Evolutionary conservation across 2,329 filamentous ascomycete species (phyloP).

Genomic region (Acarospora socialis): DNA sequence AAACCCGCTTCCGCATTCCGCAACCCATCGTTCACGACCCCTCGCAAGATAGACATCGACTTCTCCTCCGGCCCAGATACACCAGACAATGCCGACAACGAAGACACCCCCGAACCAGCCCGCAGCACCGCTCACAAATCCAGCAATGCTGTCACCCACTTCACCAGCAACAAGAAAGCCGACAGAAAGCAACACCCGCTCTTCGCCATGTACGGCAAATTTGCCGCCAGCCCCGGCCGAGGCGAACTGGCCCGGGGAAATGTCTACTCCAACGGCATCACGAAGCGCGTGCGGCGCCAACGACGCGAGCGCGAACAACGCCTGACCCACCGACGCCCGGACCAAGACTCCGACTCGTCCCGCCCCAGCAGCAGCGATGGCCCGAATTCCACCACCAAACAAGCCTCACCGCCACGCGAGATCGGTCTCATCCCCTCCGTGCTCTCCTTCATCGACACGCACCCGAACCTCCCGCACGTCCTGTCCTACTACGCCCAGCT

Average conservation of each 20-base stretch:
- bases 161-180: slow-evolving; percentile 12
- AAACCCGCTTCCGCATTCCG: slow-evolving; percentile 23
- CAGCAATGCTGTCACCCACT: slow-evolving; percentile 16
- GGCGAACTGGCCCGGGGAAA: slow-evolving; percentile 46
- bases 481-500: slow-evolving; percentile 54
- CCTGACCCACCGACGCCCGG: slow-evolving; percentile 22
- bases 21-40: slow-evolving; percentile 34
- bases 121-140: slow-evolving; percentile 2
- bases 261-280: slow-evolving; percentile 32
- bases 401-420: slow-evolving; percentile 13
- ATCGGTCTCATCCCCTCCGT: slow-evolving; percentile 26
- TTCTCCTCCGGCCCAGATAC: slow-evolving; percentile 35
- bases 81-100: slow-evolving; percentile 30
- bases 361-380: slow-evolving; percentile 24
- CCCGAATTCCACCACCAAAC: slow-evolving; percentile 12
- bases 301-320: slow-evolving; percentile 33
- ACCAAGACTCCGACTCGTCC: slow-evolving; percentile 27
- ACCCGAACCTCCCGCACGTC: slow-evolving; percentile 51
- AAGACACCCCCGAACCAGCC: slow-evolving; percentile 32
- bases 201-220: slow-evolving; percentile 29
- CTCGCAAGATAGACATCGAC: slow-evolving; percentile 32
- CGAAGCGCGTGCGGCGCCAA: slow-evolving; percentile 31
- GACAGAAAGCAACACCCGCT: slow-evolving; percentile 25
- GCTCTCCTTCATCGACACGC: slow-evolving; percentile 48
- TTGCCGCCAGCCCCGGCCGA: slow-evolving; percentile 41